Conservation (phyloP, 2,329 filamentous ascomycete genomes). For the Davidsoniella virescens region DNA sequence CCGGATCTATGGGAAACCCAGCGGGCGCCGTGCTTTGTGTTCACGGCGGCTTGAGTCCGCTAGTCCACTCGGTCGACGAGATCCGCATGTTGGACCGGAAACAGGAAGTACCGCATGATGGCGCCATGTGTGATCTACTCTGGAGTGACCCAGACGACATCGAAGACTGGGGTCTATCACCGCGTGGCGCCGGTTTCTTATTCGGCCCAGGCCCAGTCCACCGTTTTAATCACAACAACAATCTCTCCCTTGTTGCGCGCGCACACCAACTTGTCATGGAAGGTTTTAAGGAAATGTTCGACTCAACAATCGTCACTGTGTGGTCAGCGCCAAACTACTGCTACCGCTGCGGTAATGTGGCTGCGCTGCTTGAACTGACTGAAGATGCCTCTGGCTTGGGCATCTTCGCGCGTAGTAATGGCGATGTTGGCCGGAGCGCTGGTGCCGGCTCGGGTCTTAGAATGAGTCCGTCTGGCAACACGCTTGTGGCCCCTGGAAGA, state of each 20-base stretch:
- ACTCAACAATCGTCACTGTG: slow-evolving; percentile 90
- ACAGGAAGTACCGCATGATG: slow-evolving; percentile 95
- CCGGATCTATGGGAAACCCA: slow-evolving; percentile 45
- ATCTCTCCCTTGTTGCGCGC: slow-evolving; percentile 77
- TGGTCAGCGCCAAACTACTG: slow-evolving; percentile 97
- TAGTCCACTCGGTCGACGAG: slow-evolving; percentile 89
- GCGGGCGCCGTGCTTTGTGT: slow-evolving; percentile 85
- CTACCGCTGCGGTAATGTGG: slow-evolving; percentile 90
- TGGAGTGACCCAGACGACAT: slow-evolving; percentile 99
- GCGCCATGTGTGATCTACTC: slow-evolving; percentile 94
- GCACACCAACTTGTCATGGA: slow-evolving; percentile 99
- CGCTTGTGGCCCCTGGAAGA: slow-evolving; percentile 51
- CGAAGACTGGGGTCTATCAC: slow-evolving; percentile 88
- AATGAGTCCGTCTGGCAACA: slow-evolving; percentile 31
- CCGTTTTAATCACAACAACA: slow-evolving; percentile 87
- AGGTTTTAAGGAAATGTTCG: slow-evolving; percentile 98
- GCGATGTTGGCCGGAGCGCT: slow-evolving; percentile 46
- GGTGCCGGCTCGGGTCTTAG: slow-evolving; percentile 22
- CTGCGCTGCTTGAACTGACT: slow-evolving; percentile 79
- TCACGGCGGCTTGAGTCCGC: slow-evolving; percentile 78
- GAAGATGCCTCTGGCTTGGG: slow-evolving; percentile 69
- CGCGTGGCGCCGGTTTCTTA: slow-evolving; percentile 84
- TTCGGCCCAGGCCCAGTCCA: slow-evolving; percentile 95
- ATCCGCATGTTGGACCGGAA: slow-evolving; percentile 90
- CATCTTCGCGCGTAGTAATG: slow-evolving; percentile 53